A percentile compares a stretch with the other conserved stretches of the same genome.
phyloP scores from a whole-genome alignment of 306 rosid genomes.

The Crotalaria pallida region DNA sequence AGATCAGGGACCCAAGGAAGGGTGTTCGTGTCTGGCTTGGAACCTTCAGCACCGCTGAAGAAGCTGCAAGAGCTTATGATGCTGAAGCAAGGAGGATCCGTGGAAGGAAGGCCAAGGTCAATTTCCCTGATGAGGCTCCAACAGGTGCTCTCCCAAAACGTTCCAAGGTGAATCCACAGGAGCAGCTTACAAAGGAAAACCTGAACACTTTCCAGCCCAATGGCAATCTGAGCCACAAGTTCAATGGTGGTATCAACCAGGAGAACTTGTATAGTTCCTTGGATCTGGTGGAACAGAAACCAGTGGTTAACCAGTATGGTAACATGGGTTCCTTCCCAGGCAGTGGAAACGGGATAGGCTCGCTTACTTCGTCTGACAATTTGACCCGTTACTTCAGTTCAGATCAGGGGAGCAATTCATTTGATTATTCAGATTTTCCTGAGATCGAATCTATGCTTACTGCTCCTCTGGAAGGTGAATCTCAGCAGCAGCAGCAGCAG shows the following conservation, averaged over 20 bases:
- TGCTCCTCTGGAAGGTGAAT: conserved; percentile 40
- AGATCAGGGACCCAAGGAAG: conserved; percentile 89
- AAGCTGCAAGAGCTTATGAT: conserved; percentile 93
- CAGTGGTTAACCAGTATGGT: conserved; percentile 37
- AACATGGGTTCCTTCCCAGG: conserved; percentile 32
- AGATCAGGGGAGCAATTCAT: conserved; percentile 74
- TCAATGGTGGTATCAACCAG: conserved; percentile 22
- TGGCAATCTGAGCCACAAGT: conserved; percentile 23
- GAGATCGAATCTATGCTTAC: conserved; percentile 70
- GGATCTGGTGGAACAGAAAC: conserved; percentile 62
- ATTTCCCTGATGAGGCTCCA: conserved; percentile 66
- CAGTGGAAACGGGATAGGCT: conserved; percentile 32
- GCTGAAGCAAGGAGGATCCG: conserved; percentile 85
- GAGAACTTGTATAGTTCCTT: conserved; percentile 31
- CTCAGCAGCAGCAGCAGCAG: conserved; percentile 37
- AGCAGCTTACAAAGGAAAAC: conserved; percentile 22
- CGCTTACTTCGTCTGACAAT: conserved; percentile 29
- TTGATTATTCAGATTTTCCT: conserved; percentile 63
- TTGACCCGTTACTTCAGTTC: conserved; percentile 44
- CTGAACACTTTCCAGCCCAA: conserved; percentile 32
- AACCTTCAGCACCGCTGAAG: conserved; percentile 89
- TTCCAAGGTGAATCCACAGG: conserved; percentile 32
- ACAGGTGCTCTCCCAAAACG: conserved; percentile 31
- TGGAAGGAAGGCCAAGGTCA: conserved; percentile 86
- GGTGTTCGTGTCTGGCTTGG: conserved; percentile 96